These are phyloP conservation scores for Ceratobasidium sp. DNA, from an alignment of 1,284 basidiomycete species.

Conservation along the genomic window DNA sequence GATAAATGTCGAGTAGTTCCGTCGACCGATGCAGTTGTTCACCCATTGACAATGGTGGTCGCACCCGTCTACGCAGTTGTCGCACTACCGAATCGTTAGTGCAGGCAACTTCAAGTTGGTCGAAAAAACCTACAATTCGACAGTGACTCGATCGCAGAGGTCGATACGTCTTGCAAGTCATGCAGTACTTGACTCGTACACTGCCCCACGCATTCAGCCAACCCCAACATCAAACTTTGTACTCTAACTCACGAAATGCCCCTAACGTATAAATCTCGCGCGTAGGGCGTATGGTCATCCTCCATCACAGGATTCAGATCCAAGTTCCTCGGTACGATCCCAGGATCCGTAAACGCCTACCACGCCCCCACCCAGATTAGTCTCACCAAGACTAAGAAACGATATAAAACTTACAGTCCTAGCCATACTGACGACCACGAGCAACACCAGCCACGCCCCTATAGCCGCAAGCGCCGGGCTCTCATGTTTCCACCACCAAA, in stretches of 20 bases:
- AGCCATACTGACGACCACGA: conserved; percentile 83
- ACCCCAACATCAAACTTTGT: not conserved
- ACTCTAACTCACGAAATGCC: conserved; percentile 74
- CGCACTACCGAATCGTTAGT: conserved; percentile 70
- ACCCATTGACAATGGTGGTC: conserved; percentile 97
- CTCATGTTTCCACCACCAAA: conserved; percentile 87
- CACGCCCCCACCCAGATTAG: conserved; percentile 49
- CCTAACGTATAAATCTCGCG: conserved; percentile 84
- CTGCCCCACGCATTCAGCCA: conserved; percentile 59
- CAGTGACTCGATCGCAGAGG: conserved; percentile 94
- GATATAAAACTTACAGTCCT: conserved; percentile 69
- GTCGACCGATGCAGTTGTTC: conserved; percentile 91
- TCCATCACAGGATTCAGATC: conserved; percentile 79
- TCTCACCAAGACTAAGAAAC: conserved; percentile 30
- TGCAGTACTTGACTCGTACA: conserved; percentile 90
- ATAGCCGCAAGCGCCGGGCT: conserved; percentile 81
- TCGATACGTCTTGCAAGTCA: conserved; percentile 89
- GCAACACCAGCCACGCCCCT: conserved; percentile 80
- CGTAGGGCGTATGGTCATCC: conserved; percentile 74
- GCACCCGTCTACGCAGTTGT: conserved; percentile 92
- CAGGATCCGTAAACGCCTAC: conserved; percentile 88
- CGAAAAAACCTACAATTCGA: conserved; percentile 81
- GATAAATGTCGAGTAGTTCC: conserved; percentile 93
- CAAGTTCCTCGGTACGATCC: conserved; percentile 86
- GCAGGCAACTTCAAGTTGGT: conserved; percentile 15